These are phyloP conservation scores for Arthrobotrys pseudoclavata DNA, from an alignment of 2,329 filamentous ascomycete species.

Conservation along the genomic window DNA sequence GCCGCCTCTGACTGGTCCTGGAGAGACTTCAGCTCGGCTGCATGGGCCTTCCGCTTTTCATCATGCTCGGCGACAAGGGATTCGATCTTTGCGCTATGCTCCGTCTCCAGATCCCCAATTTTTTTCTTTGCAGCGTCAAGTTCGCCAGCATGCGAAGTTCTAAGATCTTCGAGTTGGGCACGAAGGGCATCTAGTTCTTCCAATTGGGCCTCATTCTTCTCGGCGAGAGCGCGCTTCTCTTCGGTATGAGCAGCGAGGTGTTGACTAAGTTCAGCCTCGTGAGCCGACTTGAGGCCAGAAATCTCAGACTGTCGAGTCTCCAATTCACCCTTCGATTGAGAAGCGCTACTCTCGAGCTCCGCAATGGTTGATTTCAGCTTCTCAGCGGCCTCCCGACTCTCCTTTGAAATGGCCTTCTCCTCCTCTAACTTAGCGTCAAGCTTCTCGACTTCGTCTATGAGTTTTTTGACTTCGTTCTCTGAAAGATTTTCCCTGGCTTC, in stretches of 20 bases:
- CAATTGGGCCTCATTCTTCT: slow-evolving; percentile 37
- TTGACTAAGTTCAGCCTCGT: slow-evolving; percentile 44
- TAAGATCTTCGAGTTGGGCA: slow-evolving; percentile 40
- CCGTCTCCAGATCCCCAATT: slow-evolving; percentile 34
- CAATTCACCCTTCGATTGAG: slow-evolving; percentile 54
- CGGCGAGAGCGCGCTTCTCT: slow-evolving; percentile 49
- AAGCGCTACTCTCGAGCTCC: slow-evolving; percentile 44
- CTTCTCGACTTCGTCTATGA: slow-evolving; percentile 44
- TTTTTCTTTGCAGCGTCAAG: slow-evolving; percentile 29
- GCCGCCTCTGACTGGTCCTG: slow-evolving; percentile 47
- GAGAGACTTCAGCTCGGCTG: slow-evolving; percentile 35
- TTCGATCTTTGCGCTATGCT: slow-evolving; percentile 35
- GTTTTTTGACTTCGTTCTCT: slow-evolving; percentile 31
- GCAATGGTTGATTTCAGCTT: slow-evolving; percentile 37
- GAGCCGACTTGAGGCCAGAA: slow-evolving; percentile 39
- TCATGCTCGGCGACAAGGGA: slow-evolving; percentile 45
- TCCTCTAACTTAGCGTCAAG: slow-evolving; percentile 36
- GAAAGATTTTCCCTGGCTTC: slow-evolving; percentile 33
- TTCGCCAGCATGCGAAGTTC: slow-evolving; percentile 26
- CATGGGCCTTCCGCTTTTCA: slow-evolving; percentile 38
- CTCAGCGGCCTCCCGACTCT: slow-evolving; percentile 32
- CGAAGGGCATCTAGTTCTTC: slow-evolving; percentile 39
- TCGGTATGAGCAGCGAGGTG: slow-evolving; percentile 47
- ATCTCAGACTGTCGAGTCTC: slow-evolving; percentile 48
- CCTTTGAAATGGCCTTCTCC: slow-evolving; percentile 44